Conservation (phyloP, 352 stramenopile species). For the Pythium coloratum region DNA sequence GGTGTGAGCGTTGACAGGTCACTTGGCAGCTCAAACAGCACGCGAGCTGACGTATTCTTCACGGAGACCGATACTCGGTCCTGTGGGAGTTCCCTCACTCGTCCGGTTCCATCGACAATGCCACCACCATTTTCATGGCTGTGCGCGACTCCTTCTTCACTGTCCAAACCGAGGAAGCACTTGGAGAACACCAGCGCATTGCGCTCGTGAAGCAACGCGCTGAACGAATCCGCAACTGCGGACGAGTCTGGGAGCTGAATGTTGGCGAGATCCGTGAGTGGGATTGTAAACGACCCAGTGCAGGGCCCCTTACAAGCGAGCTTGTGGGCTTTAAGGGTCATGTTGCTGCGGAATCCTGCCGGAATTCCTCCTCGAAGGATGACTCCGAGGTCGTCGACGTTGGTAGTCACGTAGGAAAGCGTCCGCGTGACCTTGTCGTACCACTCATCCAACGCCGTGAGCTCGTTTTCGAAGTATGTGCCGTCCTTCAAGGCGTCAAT, state of each 20-base stretch:
- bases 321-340: slow-evolving; percentile 59
- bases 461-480: slow-evolving; percentile 55
- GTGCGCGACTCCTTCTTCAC: slow-evolving; percentile 6
- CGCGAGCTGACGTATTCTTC: slow-evolving; percentile 54
- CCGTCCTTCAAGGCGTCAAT: slow-evolving; percentile 57
- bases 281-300: slow-evolving; percentile 52
- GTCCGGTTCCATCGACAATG: not conserved
- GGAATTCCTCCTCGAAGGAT: slow-evolving; percentile 59
- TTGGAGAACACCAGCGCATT: slow-evolving; percentile 58
- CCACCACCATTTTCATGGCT: slow-evolving; percentile 7
- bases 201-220: slow-evolving; percentile 55
- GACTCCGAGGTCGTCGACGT: slow-evolving; percentile 64
- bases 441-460: slow-evolving; percentile 47
- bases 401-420: slow-evolving; percentile 53
- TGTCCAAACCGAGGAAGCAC: slow-evolving; percentile 36
- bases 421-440: slow-evolving; percentile 59
- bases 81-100: slow-evolving; percentile 22
- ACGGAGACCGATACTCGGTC: slow-evolving; percentile 62
- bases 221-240: slow-evolving; percentile 13
- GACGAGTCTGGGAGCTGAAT: not conserved
- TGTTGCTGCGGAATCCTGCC: slow-evolving; percentile 47
- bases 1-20: slow-evolving; percentile 40
- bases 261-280: slow-evolving; percentile 47
- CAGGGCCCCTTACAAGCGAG: slow-evolving; percentile 68
- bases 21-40: slow-evolving; percentile 66